Conservation (phyloP, 208 protist species). For the Trypanosoma lewisi region DNA sequence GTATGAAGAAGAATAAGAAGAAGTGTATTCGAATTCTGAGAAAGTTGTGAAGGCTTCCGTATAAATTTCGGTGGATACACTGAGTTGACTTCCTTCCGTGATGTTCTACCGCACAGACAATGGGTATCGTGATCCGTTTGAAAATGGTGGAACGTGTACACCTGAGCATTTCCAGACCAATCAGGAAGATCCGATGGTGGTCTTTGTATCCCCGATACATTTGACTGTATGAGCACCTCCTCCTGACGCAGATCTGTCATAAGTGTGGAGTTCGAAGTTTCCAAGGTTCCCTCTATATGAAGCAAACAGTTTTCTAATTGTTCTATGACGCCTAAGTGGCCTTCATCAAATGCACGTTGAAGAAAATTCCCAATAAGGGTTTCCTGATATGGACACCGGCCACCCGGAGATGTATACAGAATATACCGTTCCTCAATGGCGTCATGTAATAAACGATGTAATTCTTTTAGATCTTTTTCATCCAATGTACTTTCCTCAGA, state of each 20-base stretch:
- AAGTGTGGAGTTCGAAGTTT: not conserved
- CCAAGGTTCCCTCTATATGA: conserved; percentile 27
- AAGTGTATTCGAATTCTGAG: conserved; percentile 52
- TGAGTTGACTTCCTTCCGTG: conserved; percentile 52
- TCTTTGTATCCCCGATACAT: not conserved
- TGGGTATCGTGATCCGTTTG: conserved; percentile 37
- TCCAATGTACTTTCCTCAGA: conserved; percentile 1
- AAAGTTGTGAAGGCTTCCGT: conserved; percentile 44
- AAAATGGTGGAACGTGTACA: conserved; percentile 78
- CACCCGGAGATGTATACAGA: conserved; percentile 55
- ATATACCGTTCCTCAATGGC: conserved; percentile 78
- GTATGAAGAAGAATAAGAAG: conserved; percentile 74
- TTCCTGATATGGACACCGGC: conserved; percentile 58
- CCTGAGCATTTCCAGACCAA: conserved; percentile 19
- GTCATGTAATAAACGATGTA: conserved; percentile 48
- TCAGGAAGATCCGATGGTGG: not conserved
- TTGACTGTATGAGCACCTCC: not conserved
- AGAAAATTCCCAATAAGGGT: conserved; percentile 79
- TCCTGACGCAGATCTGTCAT: not conserved
- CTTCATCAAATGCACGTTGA: conserved; percentile 53
- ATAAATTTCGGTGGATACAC: conserved; percentile 33
- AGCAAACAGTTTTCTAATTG: conserved; percentile 81
- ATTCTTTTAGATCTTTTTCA: conserved; percentile 25
- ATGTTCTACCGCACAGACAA: conserved; percentile 57
- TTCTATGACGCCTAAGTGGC: conserved; percentile 56